Conservation (phyloP, 495 filamentous ascomycete genomes). For the Aspergillus mulundensis region DNA sequence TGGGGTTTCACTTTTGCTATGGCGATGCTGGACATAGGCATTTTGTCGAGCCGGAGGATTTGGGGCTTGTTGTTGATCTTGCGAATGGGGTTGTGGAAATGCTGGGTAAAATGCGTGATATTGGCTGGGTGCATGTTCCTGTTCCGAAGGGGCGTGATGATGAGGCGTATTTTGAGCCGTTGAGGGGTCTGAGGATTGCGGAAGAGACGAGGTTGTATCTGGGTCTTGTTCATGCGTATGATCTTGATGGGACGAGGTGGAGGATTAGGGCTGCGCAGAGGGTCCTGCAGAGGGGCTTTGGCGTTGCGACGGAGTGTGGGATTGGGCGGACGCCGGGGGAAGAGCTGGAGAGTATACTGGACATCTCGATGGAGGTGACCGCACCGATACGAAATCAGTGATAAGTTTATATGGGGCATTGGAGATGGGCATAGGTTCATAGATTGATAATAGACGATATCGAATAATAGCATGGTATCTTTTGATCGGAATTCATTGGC, state of each 20-base stretch:
- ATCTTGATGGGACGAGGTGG: slow-evolving; percentile 34
- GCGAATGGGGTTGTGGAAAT: slow-evolving; percentile 17
- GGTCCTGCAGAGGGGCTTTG: slow-evolving; percentile 18
- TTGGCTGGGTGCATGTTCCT: slow-evolving; percentile 40
- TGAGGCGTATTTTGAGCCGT: slow-evolving; percentile 25
- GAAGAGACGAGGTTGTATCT: slow-evolving; percentile 22
- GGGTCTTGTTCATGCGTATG: slow-evolving; percentile 39
- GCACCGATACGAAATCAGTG: too few relatives aligned
- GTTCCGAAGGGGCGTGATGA: slow-evolving; percentile 37
- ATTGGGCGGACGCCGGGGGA: slow-evolving; percentile 36
- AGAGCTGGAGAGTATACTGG: slow-evolving; percentile 30
- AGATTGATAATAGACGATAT: too few relatives aligned
- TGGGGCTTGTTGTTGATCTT: slow-evolving; percentile 25
- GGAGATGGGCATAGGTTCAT: too few relatives aligned
- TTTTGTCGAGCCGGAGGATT: slow-evolving; percentile 38
- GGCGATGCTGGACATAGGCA: slow-evolving; percentile 40
- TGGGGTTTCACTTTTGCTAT: slow-evolving; percentile 47
- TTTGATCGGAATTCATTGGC: too few relatives aligned
- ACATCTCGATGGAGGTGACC: not conserved
- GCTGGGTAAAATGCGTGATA: not conserved
- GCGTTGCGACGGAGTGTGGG: slow-evolving; percentile 43
- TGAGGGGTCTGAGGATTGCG: slow-evolving; percentile 26
- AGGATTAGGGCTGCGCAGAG: slow-evolving; percentile 32
- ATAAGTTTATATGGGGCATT: too few relatives aligned
- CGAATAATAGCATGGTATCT: too few relatives aligned